Evolutionary conservation across 352 stramenopile species (phyloP).

Genomic region (Globisporangium polare): DNA sequence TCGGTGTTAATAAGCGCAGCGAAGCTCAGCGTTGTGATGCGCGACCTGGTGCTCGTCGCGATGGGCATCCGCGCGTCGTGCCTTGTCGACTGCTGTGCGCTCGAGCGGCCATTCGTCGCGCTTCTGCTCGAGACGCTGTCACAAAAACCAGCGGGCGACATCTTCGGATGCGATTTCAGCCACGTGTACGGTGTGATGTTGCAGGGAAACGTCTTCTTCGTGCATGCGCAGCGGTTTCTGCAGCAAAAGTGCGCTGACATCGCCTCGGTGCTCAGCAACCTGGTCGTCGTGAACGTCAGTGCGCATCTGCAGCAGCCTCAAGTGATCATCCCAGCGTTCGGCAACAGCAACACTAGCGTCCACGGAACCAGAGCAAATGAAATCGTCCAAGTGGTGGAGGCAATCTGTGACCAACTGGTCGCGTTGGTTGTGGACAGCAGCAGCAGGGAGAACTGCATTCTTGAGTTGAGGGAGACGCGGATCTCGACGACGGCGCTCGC

Average conservation of each 20-base stretch:
- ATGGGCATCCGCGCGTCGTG: constrained; percentile 34
- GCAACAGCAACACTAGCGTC: background rate
- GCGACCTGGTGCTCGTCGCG: constrained; percentile 34
- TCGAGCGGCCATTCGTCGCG: constrained; percentile 20
- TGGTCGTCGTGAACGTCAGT: constrained; percentile 35
- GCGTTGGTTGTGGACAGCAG: background rate
- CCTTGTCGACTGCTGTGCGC: constrained; percentile 37
- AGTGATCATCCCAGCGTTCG: constrained; percentile 5
- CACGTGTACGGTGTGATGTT: constrained; percentile 27
- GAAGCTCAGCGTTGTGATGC: constrained; percentile 30
- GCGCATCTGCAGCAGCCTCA: constrained; percentile 15
- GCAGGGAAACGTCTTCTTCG: constrained; percentile 42
- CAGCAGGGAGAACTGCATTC: background rate
- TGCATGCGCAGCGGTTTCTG: constrained; percentile 31
- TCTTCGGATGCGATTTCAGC: background rate
- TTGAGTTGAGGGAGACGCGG: background rate
- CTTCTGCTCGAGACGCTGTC: constrained; percentile 23
- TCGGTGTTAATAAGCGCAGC: constrained; percentile 7
- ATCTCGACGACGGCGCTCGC: constrained; percentile 26
- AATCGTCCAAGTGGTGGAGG: background rate
- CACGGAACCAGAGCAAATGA: background rate
- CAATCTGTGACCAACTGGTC: constrained; percentile 4
- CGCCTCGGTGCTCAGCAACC: constrained; percentile 13
- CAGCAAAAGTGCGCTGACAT: constrained; percentile 27
- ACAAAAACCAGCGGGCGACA: background rate